Evolutionary conservation across 2,329 filamentous ascomycete genomes (phyloP), one percentile per base, ranked within the genome.

Genomic region (Dendrostoma leiphaemia): DNA sequence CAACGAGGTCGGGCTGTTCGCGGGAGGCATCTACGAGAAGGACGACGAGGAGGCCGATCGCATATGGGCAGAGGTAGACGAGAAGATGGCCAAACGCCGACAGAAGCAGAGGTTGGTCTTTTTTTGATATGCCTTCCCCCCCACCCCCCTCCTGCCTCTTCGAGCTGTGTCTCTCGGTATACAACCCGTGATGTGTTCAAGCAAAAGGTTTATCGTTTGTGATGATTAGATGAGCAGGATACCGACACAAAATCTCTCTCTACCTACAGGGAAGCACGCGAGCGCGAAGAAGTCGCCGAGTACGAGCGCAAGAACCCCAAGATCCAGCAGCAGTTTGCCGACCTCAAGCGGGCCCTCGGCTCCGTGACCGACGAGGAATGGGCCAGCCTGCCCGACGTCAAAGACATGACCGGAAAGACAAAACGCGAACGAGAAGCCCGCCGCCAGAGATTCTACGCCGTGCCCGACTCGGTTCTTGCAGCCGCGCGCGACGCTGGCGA

Each of bases 251-350:
- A n/a, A 73, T 82, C 74, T 71, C 73, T 74, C 78, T 76, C 74
- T 70, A 76, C 78, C 70, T 80, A 72, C 81, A 96, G 94, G 84
- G 94, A 99, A 88, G 88, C 87, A 68, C 91, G 94, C 71, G 94
- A 99, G 73, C 79, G 89, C 69, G 83, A 90, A 75, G 93, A 99
- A 78, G 85, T 82, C 70, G 91, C 96, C 68, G 92, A 97, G 66
- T 96, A 96, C 80, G 93, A 99, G 76, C 86, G 88, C 63, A 93
- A 96, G 70, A 97, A 99, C 69, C 94, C 94, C 13, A 99, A 97
- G 74, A 97, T 99, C 49, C 90, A 96, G 67, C 90, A 97, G 63
- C 94, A 99, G 71, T 99, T 99, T 70, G 91, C 92, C 67, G 94
- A 97, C 64, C 76, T 97, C 48, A 99, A 99, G 73, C 84, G 95